Evolutionary conservation across 108 stramenopile species (phyloP).

Genomic region (Discostella pseudostelligera): DNA sequence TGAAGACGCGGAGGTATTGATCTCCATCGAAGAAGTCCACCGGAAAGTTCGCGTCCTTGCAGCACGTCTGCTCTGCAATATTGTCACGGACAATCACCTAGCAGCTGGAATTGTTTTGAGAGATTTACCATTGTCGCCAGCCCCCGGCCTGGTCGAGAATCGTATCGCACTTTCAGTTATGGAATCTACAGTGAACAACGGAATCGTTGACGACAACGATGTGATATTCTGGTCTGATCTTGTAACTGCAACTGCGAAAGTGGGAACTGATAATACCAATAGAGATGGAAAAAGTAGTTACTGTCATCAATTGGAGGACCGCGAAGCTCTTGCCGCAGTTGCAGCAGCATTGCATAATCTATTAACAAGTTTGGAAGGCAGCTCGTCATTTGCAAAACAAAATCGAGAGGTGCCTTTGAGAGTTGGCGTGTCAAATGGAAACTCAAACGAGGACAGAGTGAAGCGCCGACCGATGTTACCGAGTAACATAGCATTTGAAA

Average conservation of each 20-base stretch:
- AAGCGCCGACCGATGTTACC: conserved; percentile 1
- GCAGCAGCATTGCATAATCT: conserved; percentile 72
- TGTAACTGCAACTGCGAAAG: conserved; percentile 24
- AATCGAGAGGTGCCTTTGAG: background rate
- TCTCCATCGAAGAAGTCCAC: conserved; percentile 21
- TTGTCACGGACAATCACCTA: conserved; percentile 62
- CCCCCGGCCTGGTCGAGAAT: conserved; percentile 28
- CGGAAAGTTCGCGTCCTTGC: conserved; percentile 35
- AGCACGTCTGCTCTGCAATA: conserved; percentile 66
- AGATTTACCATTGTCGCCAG: conserved; percentile 53
- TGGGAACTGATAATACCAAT: no score
- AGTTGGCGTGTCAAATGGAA: background rate
- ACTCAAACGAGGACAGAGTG: conserved; percentile 10
- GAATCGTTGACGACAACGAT: conserved; percentile 23
- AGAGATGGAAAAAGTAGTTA: background rate
- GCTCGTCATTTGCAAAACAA: conserved; percentile 14
- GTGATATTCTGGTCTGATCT: conserved; percentile 55
- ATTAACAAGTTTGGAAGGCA: conserved; percentile 40
- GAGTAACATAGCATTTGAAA: conserved; percentile 33
- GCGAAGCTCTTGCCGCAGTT: conserved; percentile 67
- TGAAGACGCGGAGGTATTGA: background rate
- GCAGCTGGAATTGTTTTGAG: conserved; percentile 44
- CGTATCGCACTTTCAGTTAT: conserved; percentile 29
- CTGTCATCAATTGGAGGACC: conserved; percentile 17
- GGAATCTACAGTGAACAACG: conserved; percentile 1